phyloP scores from a whole-genome alignment of 2,329 filamentous ascomycete genomes.

The Basipetospora chlamydospora region DNA sequence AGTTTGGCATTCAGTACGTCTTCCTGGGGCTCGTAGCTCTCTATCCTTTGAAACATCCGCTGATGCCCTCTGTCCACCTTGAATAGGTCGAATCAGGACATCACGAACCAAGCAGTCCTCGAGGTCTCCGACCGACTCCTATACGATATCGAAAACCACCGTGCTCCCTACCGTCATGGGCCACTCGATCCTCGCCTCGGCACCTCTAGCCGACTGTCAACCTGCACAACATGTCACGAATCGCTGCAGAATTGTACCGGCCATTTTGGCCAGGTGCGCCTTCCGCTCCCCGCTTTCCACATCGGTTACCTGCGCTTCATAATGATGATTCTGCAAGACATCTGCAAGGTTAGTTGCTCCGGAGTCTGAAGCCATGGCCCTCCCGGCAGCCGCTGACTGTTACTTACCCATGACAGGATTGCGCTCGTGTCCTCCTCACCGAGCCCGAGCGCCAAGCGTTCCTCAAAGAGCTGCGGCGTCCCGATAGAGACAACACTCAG shows the following conservation, averaged over 20 bases:
- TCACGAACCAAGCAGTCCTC: slow-evolving; percentile 86
- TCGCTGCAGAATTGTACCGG: slow-evolving; percentile 75
- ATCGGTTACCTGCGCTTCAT: slow-evolving; percentile 93
- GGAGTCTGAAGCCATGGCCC: too few species aligned
- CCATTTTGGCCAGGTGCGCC: slow-evolving; percentile 85
- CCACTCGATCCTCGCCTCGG: slow-evolving; percentile 80
- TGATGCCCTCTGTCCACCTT: background rate
- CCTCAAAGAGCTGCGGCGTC: slow-evolving; percentile 65
- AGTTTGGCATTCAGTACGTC: slow-evolving; percentile 81
- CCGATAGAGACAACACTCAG: slow-evolving; percentile 74
- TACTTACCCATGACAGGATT: too few species aligned
- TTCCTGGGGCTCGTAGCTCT: background rate
- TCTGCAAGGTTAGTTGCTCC: slow-evolving; percentile 66
- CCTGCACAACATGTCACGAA: slow-evolving; percentile 72
- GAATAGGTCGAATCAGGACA: slow-evolving; percentile 71
- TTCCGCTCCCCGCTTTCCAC: slow-evolving; percentile 86
- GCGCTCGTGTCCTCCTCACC: slow-evolving; percentile 67
- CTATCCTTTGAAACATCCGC: background rate
- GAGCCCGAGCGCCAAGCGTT: slow-evolving; percentile 66
- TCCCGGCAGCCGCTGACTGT: too few species aligned
- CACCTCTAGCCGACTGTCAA: slow-evolving; percentile 68
- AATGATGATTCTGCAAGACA: slow-evolving; percentile 80
- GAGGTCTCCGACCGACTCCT: slow-evolving; percentile 89
- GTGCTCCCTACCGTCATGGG: slow-evolving; percentile 65
- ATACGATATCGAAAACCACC: slow-evolving; percentile 74